Evolutionary conservation across 2,329 filamentous ascomycete species (phyloP).

Genomic region (Aspergillus pseudoglaucus): DNA sequence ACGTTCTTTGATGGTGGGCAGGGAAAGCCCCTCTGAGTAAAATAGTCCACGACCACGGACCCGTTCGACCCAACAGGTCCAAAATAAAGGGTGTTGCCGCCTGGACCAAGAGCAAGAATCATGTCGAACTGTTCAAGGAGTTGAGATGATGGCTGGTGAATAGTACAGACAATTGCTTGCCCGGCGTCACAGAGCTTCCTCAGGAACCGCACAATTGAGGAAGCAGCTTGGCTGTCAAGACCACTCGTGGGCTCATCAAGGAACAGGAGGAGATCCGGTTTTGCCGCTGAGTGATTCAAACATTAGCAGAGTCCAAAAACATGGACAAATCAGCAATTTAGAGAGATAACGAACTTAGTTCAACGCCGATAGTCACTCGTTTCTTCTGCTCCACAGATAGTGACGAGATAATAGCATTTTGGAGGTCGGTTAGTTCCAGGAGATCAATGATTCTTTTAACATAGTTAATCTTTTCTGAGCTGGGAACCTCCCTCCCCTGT

Average conservation of each 20-base stretch:
- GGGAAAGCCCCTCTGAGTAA: slow-evolving; percentile 57
- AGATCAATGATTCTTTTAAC: slow-evolving; percentile 61
- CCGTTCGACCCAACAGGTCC: slow-evolving; percentile 65
- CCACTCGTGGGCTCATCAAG: slow-evolving; percentile 67
- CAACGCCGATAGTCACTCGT: slow-evolving; percentile 66
- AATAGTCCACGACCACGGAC: slow-evolving; percentile 60
- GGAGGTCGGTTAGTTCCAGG: slow-evolving; percentile 59
- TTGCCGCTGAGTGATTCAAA: too few species aligned
- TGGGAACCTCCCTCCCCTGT: slow-evolving; percentile 51
- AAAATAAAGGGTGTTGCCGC: slow-evolving; percentile 68
- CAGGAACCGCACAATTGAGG: slow-evolving; percentile 62
- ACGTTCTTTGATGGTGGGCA: slow-evolving; percentile 63
- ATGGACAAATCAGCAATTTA: too few species aligned
- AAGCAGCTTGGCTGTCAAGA: too few species aligned
- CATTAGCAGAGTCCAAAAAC: too few species aligned
- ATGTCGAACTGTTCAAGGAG: slow-evolving; percentile 68
- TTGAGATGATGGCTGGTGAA: slow-evolving; percentile 64
- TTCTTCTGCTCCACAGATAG: slow-evolving; percentile 66
- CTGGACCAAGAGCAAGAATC: slow-evolving; percentile 62
- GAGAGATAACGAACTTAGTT: too few species aligned
- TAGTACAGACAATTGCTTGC: slow-evolving; percentile 67
- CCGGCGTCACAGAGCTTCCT: slow-evolving; percentile 61
- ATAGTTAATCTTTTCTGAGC: slow-evolving; percentile 58
- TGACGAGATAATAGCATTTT: slow-evolving; percentile 60
- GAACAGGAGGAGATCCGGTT: slow-evolving; percentile 62